Conservation (phyloP, 1,284 basidiomycete species). For the Porodaedalea pini region DNA sequence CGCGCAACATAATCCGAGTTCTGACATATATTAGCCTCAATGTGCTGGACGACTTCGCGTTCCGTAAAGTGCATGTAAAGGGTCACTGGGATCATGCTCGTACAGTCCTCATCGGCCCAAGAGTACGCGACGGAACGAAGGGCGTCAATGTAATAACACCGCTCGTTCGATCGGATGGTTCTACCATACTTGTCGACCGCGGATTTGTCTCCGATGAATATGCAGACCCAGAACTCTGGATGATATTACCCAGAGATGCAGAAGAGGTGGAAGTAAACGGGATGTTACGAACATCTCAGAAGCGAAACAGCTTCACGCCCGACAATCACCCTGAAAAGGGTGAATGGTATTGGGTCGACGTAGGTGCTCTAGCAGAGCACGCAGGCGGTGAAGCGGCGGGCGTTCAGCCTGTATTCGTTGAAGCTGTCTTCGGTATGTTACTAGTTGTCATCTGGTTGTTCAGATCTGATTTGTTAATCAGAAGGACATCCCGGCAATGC, state of each 20-base stretch:
- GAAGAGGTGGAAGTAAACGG: conserved; percentile 63
- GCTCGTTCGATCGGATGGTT: conserved; percentile 69
- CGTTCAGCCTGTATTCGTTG: conserved; percentile 83
- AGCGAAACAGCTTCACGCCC: conserved; percentile 80
- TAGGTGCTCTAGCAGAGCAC: conserved; percentile 76
- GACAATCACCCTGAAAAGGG: conserved; percentile 80
- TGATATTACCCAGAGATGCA: conserved; percentile 30
- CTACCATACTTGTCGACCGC: conserved; percentile 86
- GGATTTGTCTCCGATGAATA: conserved; percentile 82
- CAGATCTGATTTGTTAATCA: conserved; percentile 33
- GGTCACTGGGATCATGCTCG: conserved; percentile 77
- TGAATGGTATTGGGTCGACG: conserved; percentile 92
- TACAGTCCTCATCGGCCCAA: conserved; percentile 81
- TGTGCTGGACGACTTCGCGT: conserved; percentile 82
- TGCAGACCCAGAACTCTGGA: conserved; percentile 34
- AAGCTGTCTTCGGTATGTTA: conserved; percentile 77
- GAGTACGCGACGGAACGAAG: conserved; percentile 81
- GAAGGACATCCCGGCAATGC: conserved; percentile 80
- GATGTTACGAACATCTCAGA: conserved; percentile 70
- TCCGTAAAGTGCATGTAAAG: conserved; percentile 76
- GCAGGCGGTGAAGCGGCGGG: conserved; percentile 67
- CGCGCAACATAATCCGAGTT: conserved; percentile 14
- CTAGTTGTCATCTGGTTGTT: not conserved
- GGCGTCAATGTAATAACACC: conserved; percentile 90
- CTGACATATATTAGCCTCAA: conserved; percentile 41